Evolutionary conservation across 768 basidiomycete genomes (phyloP).

Genomic region (Rhizopogon vulgaris): DNA sequence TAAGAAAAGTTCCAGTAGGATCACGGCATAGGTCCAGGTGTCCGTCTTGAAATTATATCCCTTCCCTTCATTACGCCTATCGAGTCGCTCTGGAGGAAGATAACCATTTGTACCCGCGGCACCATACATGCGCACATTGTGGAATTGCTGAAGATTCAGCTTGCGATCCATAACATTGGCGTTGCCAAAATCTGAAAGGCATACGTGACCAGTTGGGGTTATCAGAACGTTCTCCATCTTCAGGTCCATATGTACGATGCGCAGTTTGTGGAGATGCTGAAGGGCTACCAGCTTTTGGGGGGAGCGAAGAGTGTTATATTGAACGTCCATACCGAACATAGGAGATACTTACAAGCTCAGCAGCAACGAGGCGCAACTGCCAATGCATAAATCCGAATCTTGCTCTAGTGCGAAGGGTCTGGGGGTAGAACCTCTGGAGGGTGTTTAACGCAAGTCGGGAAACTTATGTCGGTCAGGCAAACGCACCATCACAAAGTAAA

Average conservation of each 20-base stretch:
- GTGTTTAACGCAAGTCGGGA: background rate
- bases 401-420: conserved; percentile 4
- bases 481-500: conserved; percentile 11
- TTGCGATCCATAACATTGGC: conserved; percentile 7
- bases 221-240: conserved; percentile 49
- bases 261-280: conserved; percentile 9
- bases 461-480: background rate
- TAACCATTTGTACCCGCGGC: conserved; percentile 34
- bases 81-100: conserved; percentile 39
- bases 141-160: conserved; percentile 1
- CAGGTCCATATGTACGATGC: conserved; percentile 43
- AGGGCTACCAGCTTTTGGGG: conserved; percentile 4
- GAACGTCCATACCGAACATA: background rate
- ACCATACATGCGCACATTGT: background rate
- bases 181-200: conserved; percentile 13
- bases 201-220: conserved; percentile 16
- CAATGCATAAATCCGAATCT: conserved; percentile 3
- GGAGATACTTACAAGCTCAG: conserved; percentile 8
- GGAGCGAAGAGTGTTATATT: background rate
- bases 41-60: conserved; percentile 39
- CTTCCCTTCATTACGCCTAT: conserved; percentile 14
- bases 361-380: conserved; percentile 10
- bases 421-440: conserved; percentile 8
- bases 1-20: conserved; percentile 8
- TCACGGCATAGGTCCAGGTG: conserved; percentile 33